A percentile compares a stretch with the other conserved stretches of the same genome.
Conservation (phyloP, 2,329 filamentous ascomycete genomes). For the Colletotrichum falcatum region DNA sequence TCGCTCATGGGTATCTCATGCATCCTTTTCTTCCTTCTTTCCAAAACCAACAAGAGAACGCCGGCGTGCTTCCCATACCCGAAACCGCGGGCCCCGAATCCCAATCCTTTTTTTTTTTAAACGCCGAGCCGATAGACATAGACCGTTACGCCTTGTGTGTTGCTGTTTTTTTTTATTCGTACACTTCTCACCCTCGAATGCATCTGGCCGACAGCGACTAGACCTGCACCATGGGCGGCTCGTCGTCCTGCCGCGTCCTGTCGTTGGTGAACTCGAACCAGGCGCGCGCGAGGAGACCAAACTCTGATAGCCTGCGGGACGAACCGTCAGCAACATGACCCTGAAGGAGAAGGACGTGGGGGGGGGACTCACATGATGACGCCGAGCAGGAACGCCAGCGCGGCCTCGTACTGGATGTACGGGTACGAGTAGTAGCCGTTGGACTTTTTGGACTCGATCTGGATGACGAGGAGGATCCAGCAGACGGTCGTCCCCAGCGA, state of each 20-base stretch:
- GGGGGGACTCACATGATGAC: slow-evolving; percentile 36
- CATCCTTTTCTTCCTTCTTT: not conserved
- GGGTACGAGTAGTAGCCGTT: slow-evolving; percentile 40
- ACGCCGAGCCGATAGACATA: slow-evolving; percentile 19
- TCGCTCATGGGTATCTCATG: slow-evolving; percentile 19
- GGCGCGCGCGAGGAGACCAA: slow-evolving; percentile 34
- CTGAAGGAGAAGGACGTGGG: too few relatives aligned
- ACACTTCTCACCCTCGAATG: not conserved
- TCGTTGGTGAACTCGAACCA: slow-evolving; percentile 41
- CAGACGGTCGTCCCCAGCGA: slow-evolving; percentile 39
- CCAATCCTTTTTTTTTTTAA: not conserved
- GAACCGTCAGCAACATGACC: not conserved
- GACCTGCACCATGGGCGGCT: slow-evolving; percentile 35
- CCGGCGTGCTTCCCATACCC: not conserved
- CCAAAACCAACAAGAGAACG: not conserved
- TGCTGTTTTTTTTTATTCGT: not conserved
- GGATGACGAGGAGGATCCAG: slow-evolving; percentile 40
- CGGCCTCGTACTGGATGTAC: slow-evolving; percentile 42
- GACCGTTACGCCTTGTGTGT: not conserved
- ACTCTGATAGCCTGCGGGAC: slow-evolving; percentile 27
- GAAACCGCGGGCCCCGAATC: not conserved
- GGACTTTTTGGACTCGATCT: slow-evolving; percentile 37
- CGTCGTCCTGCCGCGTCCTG: slow-evolving; percentile 13
- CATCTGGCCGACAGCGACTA: not conserved
- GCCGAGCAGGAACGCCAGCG: slow-evolving; percentile 37